Evolutionary conservation across 495 filamentous ascomycete genomes (phyloP), one percentile per base, ranked within the genome.

Genomic region (Trichoderma parareesei): DNA sequence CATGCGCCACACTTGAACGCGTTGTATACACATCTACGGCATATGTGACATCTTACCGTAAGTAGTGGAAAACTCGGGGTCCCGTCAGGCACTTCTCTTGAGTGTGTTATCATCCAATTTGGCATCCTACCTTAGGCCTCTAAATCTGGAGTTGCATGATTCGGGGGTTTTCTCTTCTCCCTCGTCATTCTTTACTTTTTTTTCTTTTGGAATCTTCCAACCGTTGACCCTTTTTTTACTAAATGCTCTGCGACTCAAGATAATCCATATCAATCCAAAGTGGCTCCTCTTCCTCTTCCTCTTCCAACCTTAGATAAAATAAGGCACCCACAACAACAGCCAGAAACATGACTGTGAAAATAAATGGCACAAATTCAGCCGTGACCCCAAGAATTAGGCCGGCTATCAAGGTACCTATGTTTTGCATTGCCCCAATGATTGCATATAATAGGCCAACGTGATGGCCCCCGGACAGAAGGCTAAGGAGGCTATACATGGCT

Each of bases 371-470:
- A 49, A 49, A 2, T 49, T 49, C 8, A 49, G 20, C 46, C 46
- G 46, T 18, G 46, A 3, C 46, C n/a, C 46, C 46, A 49, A 49
- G 20, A 4, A 49, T 49, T 49, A 49, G 46, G n/a, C 46, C 46
- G n/a, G 46, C 46, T 49, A 49, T 27, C 27, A 49, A 49, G 46
- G 46, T 49, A 27, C 46, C 46, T 49, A 49, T 49, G 46, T 16
- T 49, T 49, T 49, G 46, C 46, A 49, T 49, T 49, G 46, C 46
- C 16, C 46, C 46, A 49, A 49, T 49, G 20, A 5, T 49, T 49
- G 46, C 46, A 49, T 49, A 49, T 4, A 49, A 49, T 20, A 49
- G 18, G 46, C 46, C 46, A 49, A 49, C 20, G 46, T 49, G n/a
- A 49, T 27, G n/a, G 46, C 46, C 46, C 18, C n/a, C 46, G 5